Percentiles rank a stretch among this genome's conserved stretches.
phyloP scores from a whole-genome alignment of 73 alveolate genomes.

The Loxodes magnus region DNA sequence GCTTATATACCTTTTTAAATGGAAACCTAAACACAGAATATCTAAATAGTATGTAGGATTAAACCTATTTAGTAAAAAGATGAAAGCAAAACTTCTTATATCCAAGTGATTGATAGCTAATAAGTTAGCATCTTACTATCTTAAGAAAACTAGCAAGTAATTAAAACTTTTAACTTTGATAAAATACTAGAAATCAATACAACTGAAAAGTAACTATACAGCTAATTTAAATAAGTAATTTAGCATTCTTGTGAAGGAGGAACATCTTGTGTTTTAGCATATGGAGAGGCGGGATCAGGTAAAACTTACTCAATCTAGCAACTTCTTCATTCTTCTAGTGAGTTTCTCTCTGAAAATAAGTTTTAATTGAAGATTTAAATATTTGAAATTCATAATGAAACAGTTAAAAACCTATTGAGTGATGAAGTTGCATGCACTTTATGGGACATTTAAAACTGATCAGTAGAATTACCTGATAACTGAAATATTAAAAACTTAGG shows the following conservation, averaged over 20 bases:
- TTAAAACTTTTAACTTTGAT: not conserved
- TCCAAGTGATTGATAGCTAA: too few relatives aligned
- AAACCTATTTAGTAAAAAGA: too few relatives aligned
- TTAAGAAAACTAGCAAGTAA: not conserved
- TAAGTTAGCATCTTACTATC: too few relatives aligned
- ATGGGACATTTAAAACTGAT: not conserved
- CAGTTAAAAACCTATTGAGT: not conserved
- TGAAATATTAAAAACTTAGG: not conserved
- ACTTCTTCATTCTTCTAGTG: not conserved
- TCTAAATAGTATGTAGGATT: too few relatives aligned
- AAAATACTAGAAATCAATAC: not conserved
- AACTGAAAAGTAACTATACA: not conserved
- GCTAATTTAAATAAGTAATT: not conserved
- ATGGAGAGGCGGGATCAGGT: conserved; percentile 14
- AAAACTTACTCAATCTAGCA: conserved; percentile 2
- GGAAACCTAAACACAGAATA: too few relatives aligned
- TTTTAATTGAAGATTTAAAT: not conserved
- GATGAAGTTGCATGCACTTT: conserved; percentile 2
- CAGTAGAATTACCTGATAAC: not conserved
- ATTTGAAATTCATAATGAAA: conserved; percentile 11
- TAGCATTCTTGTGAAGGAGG: conserved; percentile 2
- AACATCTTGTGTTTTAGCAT: conserved; percentile 4
- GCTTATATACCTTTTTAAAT: too few relatives aligned
- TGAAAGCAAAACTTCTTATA: too few relatives aligned
- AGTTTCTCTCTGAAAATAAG: not conserved